Evolutionary conservation across 2,329 filamentous ascomycete species (phyloP).

Genomic region (Penicillium sclerotiorum): DNA sequence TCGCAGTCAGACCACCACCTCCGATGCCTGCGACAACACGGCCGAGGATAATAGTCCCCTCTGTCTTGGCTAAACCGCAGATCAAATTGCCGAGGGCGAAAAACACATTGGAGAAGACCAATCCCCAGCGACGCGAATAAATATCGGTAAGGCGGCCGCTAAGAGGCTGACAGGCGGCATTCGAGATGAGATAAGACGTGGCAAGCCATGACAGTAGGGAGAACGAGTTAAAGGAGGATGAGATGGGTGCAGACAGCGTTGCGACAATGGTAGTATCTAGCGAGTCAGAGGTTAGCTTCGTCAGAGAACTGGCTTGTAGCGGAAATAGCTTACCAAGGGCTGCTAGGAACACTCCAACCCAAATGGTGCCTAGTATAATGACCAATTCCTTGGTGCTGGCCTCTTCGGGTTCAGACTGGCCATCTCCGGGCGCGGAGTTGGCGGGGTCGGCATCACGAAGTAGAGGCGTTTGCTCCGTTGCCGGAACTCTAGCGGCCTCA

Average conservation of each 20-base stretch:
- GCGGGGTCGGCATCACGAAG: slow-evolving; percentile 25
- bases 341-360: slow-evolving; percentile 59
- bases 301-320: background rate
- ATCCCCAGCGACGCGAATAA: slow-evolving; percentile 75
- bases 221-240: slow-evolving; percentile 78
- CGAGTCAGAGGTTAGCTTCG: slow-evolving; percentile 6
- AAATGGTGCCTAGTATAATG: slow-evolving; percentile 53
- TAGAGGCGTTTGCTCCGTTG: slow-evolving; percentile 38
- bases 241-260: slow-evolving; percentile 81
- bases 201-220: slow-evolving; percentile 85
- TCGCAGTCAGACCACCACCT: slow-evolving; percentile 76
- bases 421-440: slow-evolving; percentile 8
- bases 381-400: slow-evolving; percentile 51
- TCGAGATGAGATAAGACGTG: slow-evolving; percentile 83
- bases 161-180: slow-evolving; percentile 82
- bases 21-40: slow-evolving; percentile 80
- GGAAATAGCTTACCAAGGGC: slow-evolving; percentile 57
- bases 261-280: slow-evolving; percentile 80
- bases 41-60: slow-evolving; percentile 73
- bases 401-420: slow-evolving; percentile 43
- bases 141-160: slow-evolving; percentile 87
- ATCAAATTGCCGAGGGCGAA: slow-evolving; percentile 81
- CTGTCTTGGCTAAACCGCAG: slow-evolving; percentile 70
- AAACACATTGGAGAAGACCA: slow-evolving; percentile 77
- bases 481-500: slow-evolving; percentile 9